Base-by-base conservation (phyloP, 495 filamentous ascomycete genomes). In the Talaromyces thailandensis region DNA sequence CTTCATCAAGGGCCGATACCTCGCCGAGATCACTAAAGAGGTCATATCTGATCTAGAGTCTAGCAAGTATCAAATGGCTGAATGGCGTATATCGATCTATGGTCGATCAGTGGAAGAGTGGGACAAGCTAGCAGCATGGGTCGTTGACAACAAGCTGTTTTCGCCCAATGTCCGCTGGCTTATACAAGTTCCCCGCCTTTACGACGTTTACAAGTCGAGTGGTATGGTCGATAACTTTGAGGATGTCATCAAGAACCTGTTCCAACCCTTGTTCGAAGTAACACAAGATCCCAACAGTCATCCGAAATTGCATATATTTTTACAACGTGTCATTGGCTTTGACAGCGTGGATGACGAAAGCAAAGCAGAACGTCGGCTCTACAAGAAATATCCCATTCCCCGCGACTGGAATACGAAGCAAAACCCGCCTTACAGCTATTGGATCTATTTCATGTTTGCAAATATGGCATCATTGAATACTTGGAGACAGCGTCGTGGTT, bases 21-120 rank as follows among this genome's bases (percentile, higher is more conserved):
- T 98, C 23, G 94, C 94, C 0, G 94, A 98, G 68, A 95, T 98
- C 50, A 98, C 95, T 7, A 94, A 94, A 68, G 94, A 98, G 71
- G 94, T 98, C 43, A 96, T 98, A 28, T 85, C 91, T n/a, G 94
- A 98, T 76, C 77, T 98, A 21, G 94, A 98, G 73, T 93, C 93
- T 32, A 97, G 93, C 82, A 98, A 98, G 71, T 98, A 98, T 69
- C 94, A 98, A 73, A 96, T 98, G 90, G 95, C 93, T 6, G 94
- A 98, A 78, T 98, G 95, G 91, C 90, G 94, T 18, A 94, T 98
- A 61, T 96, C 92, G 12, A 92, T 98, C 63, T 98, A 98, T 70
- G 94, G 94, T 58, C 87, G 90, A 71, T 86, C 89, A 6, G 76
- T 94, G 28, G 88, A 96, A 64, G 94, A 98, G 73, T 98, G 94